Conservation (phyloP, 352 stramenopile genomes). For the Globisporangium abappressorium region DNA sequence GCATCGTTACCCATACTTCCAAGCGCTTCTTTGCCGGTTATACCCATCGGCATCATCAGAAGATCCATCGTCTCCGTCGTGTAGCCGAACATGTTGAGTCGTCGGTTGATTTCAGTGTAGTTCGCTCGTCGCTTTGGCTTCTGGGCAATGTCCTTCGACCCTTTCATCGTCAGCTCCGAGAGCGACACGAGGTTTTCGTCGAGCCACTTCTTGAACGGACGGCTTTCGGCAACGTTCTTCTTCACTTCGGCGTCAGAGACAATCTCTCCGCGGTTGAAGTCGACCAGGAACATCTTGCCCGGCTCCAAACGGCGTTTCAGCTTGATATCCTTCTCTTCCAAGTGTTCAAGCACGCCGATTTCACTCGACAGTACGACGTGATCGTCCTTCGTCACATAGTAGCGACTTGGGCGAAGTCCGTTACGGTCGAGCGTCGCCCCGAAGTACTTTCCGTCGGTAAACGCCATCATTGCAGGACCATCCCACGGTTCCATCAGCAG, state of each 20-base stretch:
- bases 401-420: constrained; percentile 92
- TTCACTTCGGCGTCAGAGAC: constrained; percentile 96
- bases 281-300: constrained; percentile 97
- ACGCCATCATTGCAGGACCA: constrained; percentile 97
- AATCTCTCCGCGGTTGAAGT: constrained; percentile 94
- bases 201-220: constrained; percentile 93
- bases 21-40: constrained; percentile 92
- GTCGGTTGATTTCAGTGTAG: constrained; percentile 76
- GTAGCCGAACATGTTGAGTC: constrained; percentile 96
- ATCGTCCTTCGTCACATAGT: constrained; percentile 97
- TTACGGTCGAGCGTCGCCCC: constrained; percentile 96
- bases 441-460: constrained; percentile 95
- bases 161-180: constrained; percentile 54
- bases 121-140: constrained; percentile 32
- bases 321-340: constrained; percentile 91
- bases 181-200: constrained; percentile 90
- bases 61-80: constrained; percentile 95
- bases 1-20: constrained; percentile 96
- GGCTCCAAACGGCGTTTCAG: constrained; percentile 94
- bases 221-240: constrained; percentile 81
- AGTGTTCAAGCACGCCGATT: constrained; percentile 92
- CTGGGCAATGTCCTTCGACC: constrained; percentile 21
- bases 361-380: constrained; percentile 94
- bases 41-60: constrained; percentile 94
- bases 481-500: constrained; percentile 98